phyloP scores from a whole-genome alignment of 1,284 basidiomycete genomes.

The Retiboletus flavoniger region DNA sequence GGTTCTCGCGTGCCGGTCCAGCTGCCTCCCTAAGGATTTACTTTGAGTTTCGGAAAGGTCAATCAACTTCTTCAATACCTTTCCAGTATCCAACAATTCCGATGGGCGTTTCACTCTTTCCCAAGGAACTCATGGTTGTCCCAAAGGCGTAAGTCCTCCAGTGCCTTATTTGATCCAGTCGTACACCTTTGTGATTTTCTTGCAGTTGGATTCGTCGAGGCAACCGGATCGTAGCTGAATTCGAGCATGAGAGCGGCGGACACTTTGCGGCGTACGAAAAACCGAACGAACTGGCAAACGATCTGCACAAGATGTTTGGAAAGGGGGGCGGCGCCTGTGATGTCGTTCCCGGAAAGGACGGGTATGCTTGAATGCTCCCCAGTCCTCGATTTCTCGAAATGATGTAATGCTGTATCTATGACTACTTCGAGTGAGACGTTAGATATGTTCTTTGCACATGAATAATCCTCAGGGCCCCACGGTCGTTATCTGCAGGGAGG shows the following conservation, averaged over 20 bases:
- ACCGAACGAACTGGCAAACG: constrained; percentile 36
- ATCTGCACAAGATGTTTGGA: constrained; percentile 45
- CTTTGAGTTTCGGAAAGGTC: constrained; percentile 37
- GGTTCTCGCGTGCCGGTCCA: constrained; percentile 57
- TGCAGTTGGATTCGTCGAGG: constrained; percentile 25
- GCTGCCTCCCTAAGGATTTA: constrained; percentile 56
- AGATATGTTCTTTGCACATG: not conserved
- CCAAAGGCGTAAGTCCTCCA: constrained; percentile 39
- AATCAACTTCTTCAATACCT: accelerated
- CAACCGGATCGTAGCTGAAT: constrained; percentile 25
- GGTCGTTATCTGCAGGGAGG: too few relatives aligned
- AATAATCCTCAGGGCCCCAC: not conserved
- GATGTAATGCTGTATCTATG: not conserved
- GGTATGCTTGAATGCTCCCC: constrained; percentile 26
- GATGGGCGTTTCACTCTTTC: constrained; percentile 49
- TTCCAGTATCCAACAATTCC: constrained; percentile 36
- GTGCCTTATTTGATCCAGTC: not conserved
- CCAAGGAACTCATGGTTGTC: constrained; percentile 39
- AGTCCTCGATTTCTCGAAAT: not conserved
- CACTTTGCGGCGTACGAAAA: constrained; percentile 43
- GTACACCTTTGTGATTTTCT: not conserved
- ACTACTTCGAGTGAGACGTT: not conserved
- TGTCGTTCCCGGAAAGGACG: constrained; percentile 34
- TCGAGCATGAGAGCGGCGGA: constrained; percentile 38
- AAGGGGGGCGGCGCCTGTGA: constrained; percentile 40